Percentiles rank a stretch among this genome's conserved stretches.
phyloP scores from a whole-genome alignment of 2,329 filamentous ascomycete species.

The Xylariales sp. region DNA sequence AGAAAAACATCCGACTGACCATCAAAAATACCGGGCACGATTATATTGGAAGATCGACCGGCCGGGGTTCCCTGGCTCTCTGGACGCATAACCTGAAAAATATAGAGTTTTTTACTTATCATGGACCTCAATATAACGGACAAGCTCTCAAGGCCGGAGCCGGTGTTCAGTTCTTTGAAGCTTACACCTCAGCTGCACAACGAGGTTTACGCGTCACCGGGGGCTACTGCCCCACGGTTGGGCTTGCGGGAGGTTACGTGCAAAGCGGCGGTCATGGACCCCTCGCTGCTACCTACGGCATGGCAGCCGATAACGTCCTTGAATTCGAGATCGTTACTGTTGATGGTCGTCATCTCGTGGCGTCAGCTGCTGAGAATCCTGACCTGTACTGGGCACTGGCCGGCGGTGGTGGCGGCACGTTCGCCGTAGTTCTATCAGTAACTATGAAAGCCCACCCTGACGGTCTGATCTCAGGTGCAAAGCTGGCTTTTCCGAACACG shows the following conservation, averaged over 20 bases:
- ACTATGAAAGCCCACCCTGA: slow-evolving; percentile 40
- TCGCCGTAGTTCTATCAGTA: slow-evolving; percentile 43
- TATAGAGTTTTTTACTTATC: slow-evolving; percentile 16
- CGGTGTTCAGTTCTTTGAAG: slow-evolving; percentile 16
- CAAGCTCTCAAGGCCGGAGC: slow-evolving; percentile 20
- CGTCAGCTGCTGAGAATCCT: slow-evolving; percentile 32
- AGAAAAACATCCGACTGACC: slow-evolving; percentile 11
- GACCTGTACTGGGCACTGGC: slow-evolving; percentile 51
- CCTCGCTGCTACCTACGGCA: slow-evolving; percentile 29
- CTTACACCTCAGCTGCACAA: slow-evolving; percentile 9
- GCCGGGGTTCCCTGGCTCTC: slow-evolving; percentile 21
- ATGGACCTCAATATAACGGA: slow-evolving; percentile 14
- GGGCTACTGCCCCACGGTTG: slow-evolving; percentile 31
- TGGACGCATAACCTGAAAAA: slow-evolving; percentile 26
- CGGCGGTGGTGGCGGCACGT: slow-evolving; percentile 45
- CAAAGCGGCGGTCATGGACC: slow-evolving; percentile 43
- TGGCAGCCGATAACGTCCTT: slow-evolving; percentile 39
- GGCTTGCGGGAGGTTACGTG: slow-evolving; percentile 39
- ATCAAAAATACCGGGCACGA: slow-evolving; percentile 21
- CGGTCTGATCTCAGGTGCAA: slow-evolving; percentile 11
- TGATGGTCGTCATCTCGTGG: slow-evolving; percentile 24
- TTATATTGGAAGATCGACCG: slow-evolving; percentile 24
- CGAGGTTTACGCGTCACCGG: slow-evolving; percentile 30
- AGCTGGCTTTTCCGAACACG: not conserved
- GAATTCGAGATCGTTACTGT: slow-evolving; percentile 13